Evolutionary conservation across 345 rosid genomes (phyloP).

Genomic region (Lepidium sativum): DNA sequence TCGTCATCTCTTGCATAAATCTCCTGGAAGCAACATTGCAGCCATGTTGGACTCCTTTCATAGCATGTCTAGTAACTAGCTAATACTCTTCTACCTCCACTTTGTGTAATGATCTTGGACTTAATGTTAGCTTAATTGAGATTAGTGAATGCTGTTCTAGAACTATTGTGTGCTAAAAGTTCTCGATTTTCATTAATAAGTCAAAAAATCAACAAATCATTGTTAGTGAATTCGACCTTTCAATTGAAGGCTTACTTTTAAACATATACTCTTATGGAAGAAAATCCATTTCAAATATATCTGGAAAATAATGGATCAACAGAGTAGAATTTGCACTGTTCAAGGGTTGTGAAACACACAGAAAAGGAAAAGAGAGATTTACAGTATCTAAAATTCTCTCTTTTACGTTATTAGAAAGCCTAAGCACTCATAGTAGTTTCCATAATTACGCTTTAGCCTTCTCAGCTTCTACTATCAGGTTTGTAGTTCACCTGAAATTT

Average conservation of each 20-base stretch:
- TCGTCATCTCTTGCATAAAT: background rate
- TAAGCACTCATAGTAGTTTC: constrained; percentile 8
- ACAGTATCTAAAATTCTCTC: constrained; percentile 16
- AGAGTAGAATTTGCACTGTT: constrained; percentile 6
- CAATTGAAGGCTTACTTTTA: background rate
- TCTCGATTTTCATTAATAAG: no score
- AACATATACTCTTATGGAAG: background rate
- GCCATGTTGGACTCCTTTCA: background rate
- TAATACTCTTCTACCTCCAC: no score
- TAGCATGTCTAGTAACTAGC: background rate
- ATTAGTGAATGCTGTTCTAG: background rate
- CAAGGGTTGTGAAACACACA: constrained; percentile 3
- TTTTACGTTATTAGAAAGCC: constrained; percentile 16
- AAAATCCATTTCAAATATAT: background rate
- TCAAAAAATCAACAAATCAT: background rate
- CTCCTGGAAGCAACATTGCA: constrained; percentile 1
- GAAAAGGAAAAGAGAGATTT: constrained; percentile 6
- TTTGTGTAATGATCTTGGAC: background rate
- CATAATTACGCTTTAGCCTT: background rate
- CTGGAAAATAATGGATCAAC: background rate
- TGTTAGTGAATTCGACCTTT: background rate
- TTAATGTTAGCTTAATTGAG: background rate
- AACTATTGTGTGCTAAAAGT: background rate
- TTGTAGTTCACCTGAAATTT: constrained; percentile 12
- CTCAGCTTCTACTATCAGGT: background rate